These are phyloP conservation scores for Parasarocladium wereldwijsianum DNA, from an alignment of 2,329 filamentous ascomycete genomes.

Conservation along the genomic window DNA sequence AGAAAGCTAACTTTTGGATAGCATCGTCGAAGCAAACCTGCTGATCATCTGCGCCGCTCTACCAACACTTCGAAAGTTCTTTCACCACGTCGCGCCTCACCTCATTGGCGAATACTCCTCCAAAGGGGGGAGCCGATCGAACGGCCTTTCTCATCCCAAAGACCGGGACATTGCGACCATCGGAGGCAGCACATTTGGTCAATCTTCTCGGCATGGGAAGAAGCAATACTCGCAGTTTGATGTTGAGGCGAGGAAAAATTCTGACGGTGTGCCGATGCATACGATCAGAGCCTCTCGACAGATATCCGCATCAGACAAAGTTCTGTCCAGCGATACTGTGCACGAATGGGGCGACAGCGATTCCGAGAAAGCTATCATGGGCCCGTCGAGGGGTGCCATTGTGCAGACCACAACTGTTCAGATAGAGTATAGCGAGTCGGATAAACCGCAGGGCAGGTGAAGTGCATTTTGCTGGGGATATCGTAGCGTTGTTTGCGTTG, in stretches of 20 bases:
- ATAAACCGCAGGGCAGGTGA: too few relatives aligned
- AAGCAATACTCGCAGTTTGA: not conserved
- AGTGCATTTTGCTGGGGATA: too few relatives aligned
- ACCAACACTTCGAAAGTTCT: conserved; percentile 20
- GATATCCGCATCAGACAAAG: not conserved
- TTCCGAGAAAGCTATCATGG: not conserved
- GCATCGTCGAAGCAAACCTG: conserved; percentile 20
- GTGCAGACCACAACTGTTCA: not conserved
- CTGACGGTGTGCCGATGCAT: too few relatives aligned
- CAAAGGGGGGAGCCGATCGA: not conserved
- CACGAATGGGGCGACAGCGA: not conserved
- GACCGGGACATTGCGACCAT: not conserved
- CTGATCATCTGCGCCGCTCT: conserved; percentile 22
- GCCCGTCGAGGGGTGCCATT: not conserved
- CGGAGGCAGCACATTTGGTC: not conserved
- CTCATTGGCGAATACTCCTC: conserved; percentile 9
- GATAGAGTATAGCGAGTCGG: not conserved
- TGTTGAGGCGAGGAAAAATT: not conserved
- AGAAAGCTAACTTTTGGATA: not conserved
- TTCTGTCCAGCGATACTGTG: not conserved
- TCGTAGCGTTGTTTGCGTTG: too few relatives aligned
- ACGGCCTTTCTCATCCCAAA: not conserved
- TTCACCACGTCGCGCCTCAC: conserved; percentile 15
- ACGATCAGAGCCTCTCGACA: too few relatives aligned
- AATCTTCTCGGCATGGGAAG: not conserved